These are phyloP conservation scores for Phycomyces nitens DNA, from an alignment of 192 early-diverging fungal genomes.

Conservation along the genomic window DNA sequence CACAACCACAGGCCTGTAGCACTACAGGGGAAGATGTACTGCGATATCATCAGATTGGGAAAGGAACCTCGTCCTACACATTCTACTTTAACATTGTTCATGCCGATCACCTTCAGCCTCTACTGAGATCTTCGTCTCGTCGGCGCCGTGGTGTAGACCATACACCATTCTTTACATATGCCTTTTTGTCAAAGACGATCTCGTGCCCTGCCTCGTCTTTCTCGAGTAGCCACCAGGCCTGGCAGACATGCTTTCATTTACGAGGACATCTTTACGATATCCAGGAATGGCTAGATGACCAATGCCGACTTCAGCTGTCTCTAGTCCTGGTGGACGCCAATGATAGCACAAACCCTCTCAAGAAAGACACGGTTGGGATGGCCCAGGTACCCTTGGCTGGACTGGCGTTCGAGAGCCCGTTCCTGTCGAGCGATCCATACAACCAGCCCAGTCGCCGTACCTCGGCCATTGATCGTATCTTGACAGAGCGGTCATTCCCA, in stretches of 20 bases:
- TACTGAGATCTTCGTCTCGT: conserved; percentile 8
- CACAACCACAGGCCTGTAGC: neutral
- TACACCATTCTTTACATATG: conserved; percentile 26
- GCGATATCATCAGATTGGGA: conserved; percentile 32
- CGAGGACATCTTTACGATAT: conserved; percentile 26
- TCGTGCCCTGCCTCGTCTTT: conserved; percentile 20
- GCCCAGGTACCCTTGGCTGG: neutral
- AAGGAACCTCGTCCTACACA: conserved; percentile 20
- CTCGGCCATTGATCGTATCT: conserved; percentile 1
- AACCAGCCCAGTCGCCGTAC: neutral
- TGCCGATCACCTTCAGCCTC: conserved; percentile 20
- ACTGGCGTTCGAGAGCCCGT: conserved; percentile 1
- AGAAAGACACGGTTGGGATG: conserved; percentile 12
- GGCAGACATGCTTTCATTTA: conserved; percentile 24
- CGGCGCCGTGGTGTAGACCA: conserved; percentile 1
- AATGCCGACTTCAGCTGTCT: conserved; percentile 3
- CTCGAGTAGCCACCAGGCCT: neutral
- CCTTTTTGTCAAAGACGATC: conserved; percentile 21
- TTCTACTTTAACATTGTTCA: conserved; percentile 33
- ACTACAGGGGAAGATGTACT: neutral
- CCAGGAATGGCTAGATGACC: conserved; percentile 24
- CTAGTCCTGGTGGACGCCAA: conserved; percentile 11
- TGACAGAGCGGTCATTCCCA: conserved; percentile 21
- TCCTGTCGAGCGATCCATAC: neutral
- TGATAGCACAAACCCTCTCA: neutral